A percentile compares a stretch with the other conserved stretches of the same genome.
These are phyloP conservation scores for Cystofilobasidium capitatum DNA, from an alignment of 768 basidiomycete species.

Conservation along the genomic window DNA sequence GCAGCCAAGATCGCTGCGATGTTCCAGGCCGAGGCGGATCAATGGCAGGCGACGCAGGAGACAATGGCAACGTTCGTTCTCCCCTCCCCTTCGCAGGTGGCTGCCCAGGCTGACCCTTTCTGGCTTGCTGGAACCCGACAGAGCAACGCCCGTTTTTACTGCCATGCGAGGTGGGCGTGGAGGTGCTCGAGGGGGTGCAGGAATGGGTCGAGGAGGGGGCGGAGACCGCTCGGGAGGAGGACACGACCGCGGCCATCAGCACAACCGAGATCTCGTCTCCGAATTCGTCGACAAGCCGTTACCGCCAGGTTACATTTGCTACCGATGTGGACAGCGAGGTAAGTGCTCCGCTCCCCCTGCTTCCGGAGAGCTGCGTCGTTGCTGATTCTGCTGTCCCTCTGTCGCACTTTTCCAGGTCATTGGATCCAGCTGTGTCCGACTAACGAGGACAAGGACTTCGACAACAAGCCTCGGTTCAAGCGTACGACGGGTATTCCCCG, in stretches of 20 bases:
- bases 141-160: slow-evolving; percentile 49
- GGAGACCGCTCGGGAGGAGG: slow-evolving; percentile 4
- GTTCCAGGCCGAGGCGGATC: slow-evolving; percentile 85
- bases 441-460: slow-evolving; percentile 88
- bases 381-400: slow-evolving; percentile 4
- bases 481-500: slow-evolving; percentile 96
- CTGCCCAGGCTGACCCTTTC: slow-evolving; percentile 19
- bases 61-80: slow-evolving; percentile 95
- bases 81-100: slow-evolving; percentile 1
- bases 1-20: slow-evolving; percentile 95
- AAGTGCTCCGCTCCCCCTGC: slow-evolving; percentile 18
- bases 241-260: slow-evolving; percentile 43
- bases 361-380: background rate
- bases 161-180: slow-evolving; percentile 27
- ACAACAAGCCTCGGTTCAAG: slow-evolving; percentile 89
- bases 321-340: slow-evolving; percentile 97
- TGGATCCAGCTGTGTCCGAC: slow-evolving; percentile 99
- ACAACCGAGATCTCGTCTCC: slow-evolving; percentile 44
- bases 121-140: slow-evolving; percentile 9
- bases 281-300: slow-evolving; percentile 57
- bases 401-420: slow-evolving; percentile 55
- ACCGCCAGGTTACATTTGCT: slow-evolving; percentile 94
- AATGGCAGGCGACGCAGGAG: slow-evolving; percentile 98
- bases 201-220: slow-evolving; percentile 40
- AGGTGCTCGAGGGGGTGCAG: slow-evolving; percentile 50